Evolutionary conservation across 371 early-diverging fungal genomes (phyloP).

Genomic region (Thermomucor indicae-seudaticae): DNA sequence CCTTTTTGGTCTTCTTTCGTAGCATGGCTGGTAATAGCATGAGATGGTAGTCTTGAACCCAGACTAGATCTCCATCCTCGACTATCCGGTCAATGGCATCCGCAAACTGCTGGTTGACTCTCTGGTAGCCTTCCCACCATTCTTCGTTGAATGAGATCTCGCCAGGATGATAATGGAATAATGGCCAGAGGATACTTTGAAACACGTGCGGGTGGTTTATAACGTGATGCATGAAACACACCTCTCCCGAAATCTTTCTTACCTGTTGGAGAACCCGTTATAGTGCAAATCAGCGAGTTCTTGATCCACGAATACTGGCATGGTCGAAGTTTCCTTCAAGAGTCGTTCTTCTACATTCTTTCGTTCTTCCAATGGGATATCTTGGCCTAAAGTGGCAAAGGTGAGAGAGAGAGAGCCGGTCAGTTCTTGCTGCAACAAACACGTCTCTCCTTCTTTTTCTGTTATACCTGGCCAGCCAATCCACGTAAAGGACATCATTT

Average conservation of each 20-base stretch:
- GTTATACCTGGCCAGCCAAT: conserved; percentile 98
- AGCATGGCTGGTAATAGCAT: conserved; percentile 87
- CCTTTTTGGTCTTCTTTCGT: conserved; percentile 70
- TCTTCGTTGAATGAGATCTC: conserved; percentile 62
- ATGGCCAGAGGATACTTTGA: conserved; percentile 84
- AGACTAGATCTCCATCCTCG: conserved; percentile 86
- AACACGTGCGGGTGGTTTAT: background rate
- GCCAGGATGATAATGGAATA: conserved; percentile 90
- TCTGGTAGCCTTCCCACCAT: conserved; percentile 84
- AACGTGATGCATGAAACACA: background rate
- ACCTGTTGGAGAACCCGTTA: conserved; percentile 92
- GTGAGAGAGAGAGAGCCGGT: background rate
- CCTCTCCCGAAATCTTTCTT: conserved; percentile 11
- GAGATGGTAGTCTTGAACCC: conserved; percentile 99
- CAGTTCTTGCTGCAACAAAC: conserved; percentile 69
- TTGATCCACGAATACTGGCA: conserved; percentile 78
- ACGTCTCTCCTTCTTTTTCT: too few species aligned
- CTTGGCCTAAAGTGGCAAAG: conserved; percentile 52
- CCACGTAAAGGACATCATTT: conserved; percentile 97
- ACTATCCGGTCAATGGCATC: conserved; percentile 73
- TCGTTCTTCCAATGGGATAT: conserved; percentile 83
- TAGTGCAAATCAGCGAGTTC: conserved; percentile 72
- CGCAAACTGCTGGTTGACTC: conserved; percentile 86
- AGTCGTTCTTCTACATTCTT: conserved; percentile 68
- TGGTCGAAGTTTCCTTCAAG: conserved; percentile 78